These are phyloP conservation scores for Waitea zeae DNA, from an alignment of 1,284 basidiomycete species.

Conservation along the genomic window DNA sequence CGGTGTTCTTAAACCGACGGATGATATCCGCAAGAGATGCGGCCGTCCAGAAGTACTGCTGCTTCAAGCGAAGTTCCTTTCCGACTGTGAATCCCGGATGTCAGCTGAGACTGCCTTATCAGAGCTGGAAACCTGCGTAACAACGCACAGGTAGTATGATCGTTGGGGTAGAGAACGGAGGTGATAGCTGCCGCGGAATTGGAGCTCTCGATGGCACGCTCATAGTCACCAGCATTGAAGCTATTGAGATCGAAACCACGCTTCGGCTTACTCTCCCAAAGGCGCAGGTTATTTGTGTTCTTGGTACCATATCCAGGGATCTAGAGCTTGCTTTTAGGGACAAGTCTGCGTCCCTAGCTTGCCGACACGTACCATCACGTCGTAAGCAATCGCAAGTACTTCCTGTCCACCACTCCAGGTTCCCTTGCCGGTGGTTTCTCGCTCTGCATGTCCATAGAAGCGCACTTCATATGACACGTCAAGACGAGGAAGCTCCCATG, in stretches of 20 bases:
- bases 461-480: constrained; percentile 72
- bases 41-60: constrained; percentile 88
- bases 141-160: constrained; percentile 49
- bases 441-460: constrained; percentile 73
- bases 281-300: constrained; percentile 62
- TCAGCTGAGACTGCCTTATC: constrained; percentile 2
- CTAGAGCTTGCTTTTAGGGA: too few species aligned
- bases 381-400: constrained; percentile 80
- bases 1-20: constrained; percentile 66
- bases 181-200: constrained; percentile 86
- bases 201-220: constrained; percentile 68
- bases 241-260: constrained; percentile 84
- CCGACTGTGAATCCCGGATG: constrained; percentile 36
- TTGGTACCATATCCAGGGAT: constrained; percentile 73
- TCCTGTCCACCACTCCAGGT: constrained; percentile 84
- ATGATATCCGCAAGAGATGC: constrained; percentile 79
- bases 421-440: constrained; percentile 43
- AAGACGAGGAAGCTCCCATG: constrained; percentile 77
- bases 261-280: constrained; percentile 81
- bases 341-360: too few species aligned
- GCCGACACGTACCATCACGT: too few species aligned
- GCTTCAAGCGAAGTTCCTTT: constrained; percentile 84
- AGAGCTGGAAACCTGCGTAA: background rate
- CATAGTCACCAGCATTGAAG: constrained; percentile 89
- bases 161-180: constrained; percentile 76